phyloP scores from a whole-genome alignment of 768 basidiomycete species.

The Psilocybe cyanescens region DNA sequence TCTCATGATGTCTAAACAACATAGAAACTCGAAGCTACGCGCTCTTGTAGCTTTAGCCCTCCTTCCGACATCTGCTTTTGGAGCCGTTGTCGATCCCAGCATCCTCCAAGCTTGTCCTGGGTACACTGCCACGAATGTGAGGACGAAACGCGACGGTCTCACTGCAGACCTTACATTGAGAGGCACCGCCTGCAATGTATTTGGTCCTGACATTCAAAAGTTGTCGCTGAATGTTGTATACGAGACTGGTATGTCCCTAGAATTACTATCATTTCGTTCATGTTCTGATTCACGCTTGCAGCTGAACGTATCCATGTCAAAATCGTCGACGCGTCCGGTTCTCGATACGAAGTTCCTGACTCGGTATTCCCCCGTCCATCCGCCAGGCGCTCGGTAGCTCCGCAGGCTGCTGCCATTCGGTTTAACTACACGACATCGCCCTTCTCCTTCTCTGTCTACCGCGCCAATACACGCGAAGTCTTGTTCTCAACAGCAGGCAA shows the following conservation, averaged over 20 bases:
- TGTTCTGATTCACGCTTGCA: slow-evolving; percentile 22
- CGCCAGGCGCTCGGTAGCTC: slow-evolving; percentile 26
- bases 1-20: neutral
- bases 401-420: slow-evolving; percentile 44
- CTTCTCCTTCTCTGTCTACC: slow-evolving; percentile 65
- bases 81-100: slow-evolving; percentile 31
- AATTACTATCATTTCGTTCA: neutral
- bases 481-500: slow-evolving; percentile 67
- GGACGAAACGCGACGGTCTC: slow-evolving; percentile 38
- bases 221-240: slow-evolving; percentile 58
- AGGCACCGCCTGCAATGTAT: slow-evolving; percentile 58
- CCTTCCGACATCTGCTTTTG: neutral
- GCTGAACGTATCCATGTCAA: slow-evolving; percentile 66
- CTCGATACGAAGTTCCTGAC: slow-evolving; percentile 68
- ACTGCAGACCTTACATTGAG: slow-evolving; percentile 59
- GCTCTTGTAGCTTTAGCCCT: neutral
- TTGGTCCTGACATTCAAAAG: slow-evolving; percentile 54
- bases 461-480: slow-evolving; percentile 52
- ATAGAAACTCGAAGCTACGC: neutral
- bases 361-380: slow-evolving; percentile 61
- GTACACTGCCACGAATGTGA: slow-evolving; percentile 54
- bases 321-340: slow-evolving; percentile 51
- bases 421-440: slow-evolving; percentile 65
- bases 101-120: slow-evolving; percentile 63
- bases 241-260: slow-evolving; percentile 45